These are phyloP conservation scores for Metschnikowia amazonensis DNA, from an alignment of 805 yeast species.

Conservation along the genomic window DNA sequence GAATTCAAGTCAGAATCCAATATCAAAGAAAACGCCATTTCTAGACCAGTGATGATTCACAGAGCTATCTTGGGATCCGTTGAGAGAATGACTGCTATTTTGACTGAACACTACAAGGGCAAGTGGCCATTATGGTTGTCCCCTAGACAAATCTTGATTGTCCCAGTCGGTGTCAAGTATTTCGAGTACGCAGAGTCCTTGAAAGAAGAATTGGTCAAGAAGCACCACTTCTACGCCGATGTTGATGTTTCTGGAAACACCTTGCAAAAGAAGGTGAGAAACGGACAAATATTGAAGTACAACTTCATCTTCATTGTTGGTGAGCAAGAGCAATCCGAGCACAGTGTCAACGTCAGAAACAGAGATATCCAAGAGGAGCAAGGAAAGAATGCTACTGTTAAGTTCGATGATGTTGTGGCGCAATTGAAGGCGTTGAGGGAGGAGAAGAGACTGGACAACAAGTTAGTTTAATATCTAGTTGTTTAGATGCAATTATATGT, in stretches of 20 bases:
- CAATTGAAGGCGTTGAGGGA: conserved; percentile 67
- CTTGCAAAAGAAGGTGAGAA: conserved; percentile 95
- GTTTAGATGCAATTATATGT: conserved; percentile 3
- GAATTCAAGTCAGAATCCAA: conserved; percentile 68
- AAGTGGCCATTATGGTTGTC: conserved; percentile 99
- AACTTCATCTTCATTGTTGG: conserved; percentile 97
- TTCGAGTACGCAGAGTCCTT: conserved; percentile 85
- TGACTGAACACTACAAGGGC: conserved; percentile 97
- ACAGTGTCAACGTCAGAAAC: conserved; percentile 90
- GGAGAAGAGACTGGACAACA: conserved; percentile 72
- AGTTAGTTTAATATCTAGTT: conserved; percentile 15
- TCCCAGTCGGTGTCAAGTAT: conserved; percentile 95
- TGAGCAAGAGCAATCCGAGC: conserved; percentile 78
- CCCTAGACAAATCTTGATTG: conserved; percentile 96
- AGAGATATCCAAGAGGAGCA: conserved; percentile 92
- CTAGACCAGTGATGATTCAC: conserved; percentile 98
- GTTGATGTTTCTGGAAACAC: conserved; percentile 94
- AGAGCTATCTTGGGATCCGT: conserved; percentile 98
- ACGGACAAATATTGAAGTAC: conserved; percentile 90
- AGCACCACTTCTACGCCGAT: conserved; percentile 83
- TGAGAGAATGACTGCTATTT: conserved; percentile 98
- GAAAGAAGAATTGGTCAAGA: conserved; percentile 57
- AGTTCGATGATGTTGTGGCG: conserved; percentile 65
- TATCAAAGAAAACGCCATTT: conserved; percentile 53
- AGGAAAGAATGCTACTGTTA: conserved; percentile 82